Base-by-base conservation (phyloP, 768 basidiomycete genomes). In the Podaxis sp. region DNA sequence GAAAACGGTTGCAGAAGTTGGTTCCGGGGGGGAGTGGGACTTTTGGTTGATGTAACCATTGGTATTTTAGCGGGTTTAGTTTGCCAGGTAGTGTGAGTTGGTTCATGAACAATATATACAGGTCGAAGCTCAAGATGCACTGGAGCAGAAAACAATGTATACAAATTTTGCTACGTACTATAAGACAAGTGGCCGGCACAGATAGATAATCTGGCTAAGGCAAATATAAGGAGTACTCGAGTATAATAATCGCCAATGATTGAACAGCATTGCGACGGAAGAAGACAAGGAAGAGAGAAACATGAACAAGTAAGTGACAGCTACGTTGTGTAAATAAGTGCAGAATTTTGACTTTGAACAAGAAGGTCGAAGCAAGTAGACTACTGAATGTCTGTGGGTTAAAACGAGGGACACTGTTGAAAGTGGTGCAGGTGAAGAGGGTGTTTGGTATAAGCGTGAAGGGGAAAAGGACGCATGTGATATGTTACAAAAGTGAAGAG, bases 161-260 rank as follows among this genome's bases (percentile, higher is more conserved):
- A 56, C 48, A 62, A 24, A n/a, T 36, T n/a, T 37, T 33, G 38
- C 38, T 62, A 62, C 28, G 41, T 37, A 62, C 61, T 56, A 62
- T 37, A 55, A 40, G 54, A 50, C 54, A 62, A 56, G 49, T 56
- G 36, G 37, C 54, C 24, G n/a, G 61, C 54, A 62, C 61, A 60
- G 50, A 60, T 56, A 56, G 44, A 56, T 41, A 50, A 44, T 56
- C 61, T 56, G 61, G 40, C 48, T 28, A 53, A 41, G 40, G 44
- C 28, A 55, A 55, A 48, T 46, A 48, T 55, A 48, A 54, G n/a
- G 57, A 13, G 17, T 49, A 58, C 15, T 58, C 20, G 26, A 49
- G 20, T 58, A 37, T 58, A 48, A 33, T 17, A 15, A 40, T 33
- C 28, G 46, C 33, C 28, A 33, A 26, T 36, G 17, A 13, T 6